Conservation (phyloP, 140 eudicot species). For the Senecio squalidus region DNA sequence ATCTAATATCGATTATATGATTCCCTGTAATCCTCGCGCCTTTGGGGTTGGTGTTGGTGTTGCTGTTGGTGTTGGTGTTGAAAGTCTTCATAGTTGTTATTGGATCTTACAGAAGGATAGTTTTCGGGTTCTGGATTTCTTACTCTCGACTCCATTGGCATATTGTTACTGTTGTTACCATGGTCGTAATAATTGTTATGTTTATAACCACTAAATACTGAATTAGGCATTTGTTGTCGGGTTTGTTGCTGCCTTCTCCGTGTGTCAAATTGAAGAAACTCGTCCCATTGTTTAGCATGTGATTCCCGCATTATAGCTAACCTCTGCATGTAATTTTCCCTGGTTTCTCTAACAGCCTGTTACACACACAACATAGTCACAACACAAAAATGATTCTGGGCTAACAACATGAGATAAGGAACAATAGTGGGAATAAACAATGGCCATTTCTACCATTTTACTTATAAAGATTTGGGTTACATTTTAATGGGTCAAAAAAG, state of each 20-base stretch:
- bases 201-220: conserved; percentile 55
- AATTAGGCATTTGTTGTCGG: conserved; percentile 36
- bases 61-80: no score
- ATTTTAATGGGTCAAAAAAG: no score
- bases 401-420: background rate
- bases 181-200: conserved; percentile 42
- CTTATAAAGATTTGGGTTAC: no score
- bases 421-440: background rate
- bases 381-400: background rate
- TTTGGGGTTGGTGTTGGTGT: conserved; percentile 66
- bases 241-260: conserved; percentile 52
- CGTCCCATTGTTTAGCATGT: conserved; percentile 77
- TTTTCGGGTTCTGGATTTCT: conserved; percentile 46
- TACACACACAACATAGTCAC: background rate
- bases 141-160: conserved; percentile 57
- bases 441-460: no score
- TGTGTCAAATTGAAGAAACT: conserved; percentile 60
- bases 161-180: conserved; percentile 37
- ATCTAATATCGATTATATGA: conserved; percentile 64
- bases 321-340: conserved; percentile 55
- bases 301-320: conserved; percentile 37
- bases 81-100: conserved; percentile 43
- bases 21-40: conserved; percentile 55
- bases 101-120: conserved; percentile 55
- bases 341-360: conserved; percentile 55